Percentiles rank a stretch among this genome's conserved stretches.
phyloP scores from a whole-genome alignment of 2,329 filamentous ascomycete species.

The Aureobasidium mangrovei region DNA sequence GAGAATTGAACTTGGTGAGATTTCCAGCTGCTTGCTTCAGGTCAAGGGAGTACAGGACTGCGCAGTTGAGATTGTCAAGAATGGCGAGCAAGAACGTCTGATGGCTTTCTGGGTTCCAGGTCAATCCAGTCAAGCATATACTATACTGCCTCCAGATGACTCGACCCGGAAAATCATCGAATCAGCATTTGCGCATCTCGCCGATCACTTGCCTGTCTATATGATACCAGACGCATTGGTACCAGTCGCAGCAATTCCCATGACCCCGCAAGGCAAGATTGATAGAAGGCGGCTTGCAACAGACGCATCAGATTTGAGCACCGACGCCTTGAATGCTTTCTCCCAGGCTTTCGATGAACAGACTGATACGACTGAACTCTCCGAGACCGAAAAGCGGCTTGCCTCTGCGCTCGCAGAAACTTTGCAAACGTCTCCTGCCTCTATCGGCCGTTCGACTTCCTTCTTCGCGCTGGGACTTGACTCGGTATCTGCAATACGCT shows the following conservation, averaged over 20 bases:
- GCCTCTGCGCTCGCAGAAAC: constrained; percentile 46
- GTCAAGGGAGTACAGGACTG: constrained; percentile 50
- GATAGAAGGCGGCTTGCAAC: constrained; percentile 49
- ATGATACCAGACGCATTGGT: constrained; percentile 72
- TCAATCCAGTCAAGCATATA: constrained; percentile 24
- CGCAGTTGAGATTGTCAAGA: constrained; percentile 50
- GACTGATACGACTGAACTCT: constrained; percentile 39
- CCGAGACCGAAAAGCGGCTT: constrained; percentile 47
- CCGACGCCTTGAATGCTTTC: constrained; percentile 37
- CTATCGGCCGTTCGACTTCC: constrained; percentile 57
- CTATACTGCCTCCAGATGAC: constrained; percentile 31
- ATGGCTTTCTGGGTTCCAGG: constrained; percentile 60
- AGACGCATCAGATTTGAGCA: constrained; percentile 40
- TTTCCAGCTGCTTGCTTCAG: constrained; percentile 54
- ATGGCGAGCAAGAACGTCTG: constrained; percentile 44
- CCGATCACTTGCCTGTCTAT: constrained; percentile 55
- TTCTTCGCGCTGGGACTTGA: constrained; percentile 74
- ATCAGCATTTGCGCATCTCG: constrained; percentile 47
- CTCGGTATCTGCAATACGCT: constrained; percentile 68
- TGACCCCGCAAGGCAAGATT: constrained; percentile 66
- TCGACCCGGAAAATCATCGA: constrained; percentile 25
- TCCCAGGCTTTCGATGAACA: constrained; percentile 27
- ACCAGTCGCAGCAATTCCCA: constrained; percentile 59
- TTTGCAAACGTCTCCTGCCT: constrained; percentile 36
- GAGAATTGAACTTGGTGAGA: constrained; percentile 68